phyloP scores from a whole-genome alignment of 352 stramenopile species.

The Globisporangium sylvaticum region DNA sequence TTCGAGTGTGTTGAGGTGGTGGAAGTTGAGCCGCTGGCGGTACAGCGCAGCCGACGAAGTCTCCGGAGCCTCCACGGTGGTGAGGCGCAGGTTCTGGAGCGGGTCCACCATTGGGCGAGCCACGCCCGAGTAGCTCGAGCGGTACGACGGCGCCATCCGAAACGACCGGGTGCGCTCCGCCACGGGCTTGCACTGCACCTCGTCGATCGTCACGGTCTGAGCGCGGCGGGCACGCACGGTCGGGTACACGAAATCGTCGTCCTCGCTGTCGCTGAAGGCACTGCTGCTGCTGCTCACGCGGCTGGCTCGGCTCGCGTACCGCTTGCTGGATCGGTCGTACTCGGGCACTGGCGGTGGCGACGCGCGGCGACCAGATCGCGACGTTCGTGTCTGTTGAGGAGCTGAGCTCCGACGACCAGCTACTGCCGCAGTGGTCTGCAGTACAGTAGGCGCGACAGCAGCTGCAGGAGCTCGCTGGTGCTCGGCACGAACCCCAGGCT shows the following conservation, averaged over 20 bases:
- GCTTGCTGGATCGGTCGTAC: slow-evolving; percentile 16
- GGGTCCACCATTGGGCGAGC: slow-evolving; percentile 1
- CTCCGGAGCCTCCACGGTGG: background rate
- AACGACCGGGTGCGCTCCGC: slow-evolving; percentile 20
- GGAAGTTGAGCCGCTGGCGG: slow-evolving; percentile 21
- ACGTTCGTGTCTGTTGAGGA: slow-evolving; percentile 16
- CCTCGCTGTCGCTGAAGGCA: slow-evolving; percentile 19
- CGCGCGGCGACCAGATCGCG: slow-evolving; percentile 1
- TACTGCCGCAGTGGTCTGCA: background rate
- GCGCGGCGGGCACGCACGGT: slow-evolving; percentile 29
- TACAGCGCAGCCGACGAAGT: slow-evolving; percentile 1
- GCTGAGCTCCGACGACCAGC: background rate
- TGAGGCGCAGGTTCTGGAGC: slow-evolving; percentile 5
- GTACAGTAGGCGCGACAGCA: background rate
- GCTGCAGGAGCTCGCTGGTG: background rate
- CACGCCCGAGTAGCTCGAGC: slow-evolving; percentile 5
- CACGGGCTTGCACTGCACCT: slow-evolving; percentile 17
- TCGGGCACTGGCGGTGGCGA: slow-evolving; percentile 9
- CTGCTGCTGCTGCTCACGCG: slow-evolving; percentile 2
- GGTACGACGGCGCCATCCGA: slow-evolving; percentile 14
- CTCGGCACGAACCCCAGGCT: background rate
- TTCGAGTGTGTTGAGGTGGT: slow-evolving; percentile 56
- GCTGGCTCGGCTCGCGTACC: slow-evolving; percentile 1
- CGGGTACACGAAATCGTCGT: slow-evolving; percentile 16
- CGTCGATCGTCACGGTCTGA: slow-evolving; percentile 37